Conservation (phyloP, 169 alveolate species). For the Eimeria nieschulzi region DNA sequence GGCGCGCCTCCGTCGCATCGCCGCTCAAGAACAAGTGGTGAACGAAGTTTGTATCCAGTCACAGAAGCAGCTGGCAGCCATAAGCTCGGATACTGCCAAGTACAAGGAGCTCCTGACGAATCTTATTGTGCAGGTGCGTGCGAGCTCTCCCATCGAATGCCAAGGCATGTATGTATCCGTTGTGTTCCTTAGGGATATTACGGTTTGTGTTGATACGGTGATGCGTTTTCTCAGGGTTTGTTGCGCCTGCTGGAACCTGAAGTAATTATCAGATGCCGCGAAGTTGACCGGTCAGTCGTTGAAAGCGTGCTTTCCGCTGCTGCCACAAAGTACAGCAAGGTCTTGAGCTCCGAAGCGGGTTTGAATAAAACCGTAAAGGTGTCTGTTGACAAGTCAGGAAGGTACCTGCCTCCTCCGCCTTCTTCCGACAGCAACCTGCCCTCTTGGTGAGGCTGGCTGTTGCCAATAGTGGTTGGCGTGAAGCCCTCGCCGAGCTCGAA, state of each 20-base stretch:
- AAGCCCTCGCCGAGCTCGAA: background rate
- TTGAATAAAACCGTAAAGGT: constrained; percentile 82
- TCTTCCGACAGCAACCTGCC: constrained; percentile 78
- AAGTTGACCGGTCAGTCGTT: constrained; percentile 86
- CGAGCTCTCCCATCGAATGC: background rate
- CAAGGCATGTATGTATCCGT: background rate
- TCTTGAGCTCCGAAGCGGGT: constrained; percentile 83
- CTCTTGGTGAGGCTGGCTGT: constrained; percentile 78
- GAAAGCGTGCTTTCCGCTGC: constrained; percentile 84
- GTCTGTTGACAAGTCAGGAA: constrained; percentile 81
- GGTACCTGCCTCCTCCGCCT: constrained; percentile 85
- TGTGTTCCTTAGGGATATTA: background rate
- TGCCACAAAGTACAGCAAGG: constrained; percentile 79
- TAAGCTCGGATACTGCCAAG: constrained; percentile 79
- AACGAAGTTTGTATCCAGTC: constrained; percentile 83
- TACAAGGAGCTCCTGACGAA: constrained; percentile 83
- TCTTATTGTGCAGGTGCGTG: constrained; percentile 84
- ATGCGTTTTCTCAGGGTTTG: constrained; percentile 76
- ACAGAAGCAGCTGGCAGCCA: constrained; percentile 81
- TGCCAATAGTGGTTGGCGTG: no score
- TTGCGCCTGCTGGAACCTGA: constrained; percentile 85
- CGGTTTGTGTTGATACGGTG: constrained; percentile 40
- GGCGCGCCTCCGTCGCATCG: constrained; percentile 89
- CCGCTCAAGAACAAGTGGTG: constrained; percentile 88
- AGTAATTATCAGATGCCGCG: constrained; percentile 89